Evolutionary conservation across 2,329 filamentous ascomycete genomes (phyloP).

Genomic region (Pyrenophora graminea): DNA sequence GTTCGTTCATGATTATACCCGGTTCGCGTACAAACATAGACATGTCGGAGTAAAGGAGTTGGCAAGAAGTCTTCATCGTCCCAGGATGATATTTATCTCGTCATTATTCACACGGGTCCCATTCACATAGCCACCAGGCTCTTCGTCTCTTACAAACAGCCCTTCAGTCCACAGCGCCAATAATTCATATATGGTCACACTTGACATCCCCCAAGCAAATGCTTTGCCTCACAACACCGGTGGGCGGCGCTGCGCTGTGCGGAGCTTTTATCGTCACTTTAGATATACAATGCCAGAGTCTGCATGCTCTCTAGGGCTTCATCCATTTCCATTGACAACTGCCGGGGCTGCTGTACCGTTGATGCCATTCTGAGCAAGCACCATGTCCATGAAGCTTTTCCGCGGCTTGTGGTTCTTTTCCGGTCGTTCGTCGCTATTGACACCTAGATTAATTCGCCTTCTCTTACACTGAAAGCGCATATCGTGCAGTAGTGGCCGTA

Average conservation of each 20-base stretch:
- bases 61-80: too few species aligned
- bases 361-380: constrained; percentile 31
- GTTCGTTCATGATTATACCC: too few species aligned
- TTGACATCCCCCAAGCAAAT: too few species aligned
- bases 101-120: neutral
- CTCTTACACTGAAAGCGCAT: constrained; percentile 35
- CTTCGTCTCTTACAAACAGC: too few species aligned
- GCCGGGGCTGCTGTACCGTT: constrained; percentile 22
- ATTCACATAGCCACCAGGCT: neutral
- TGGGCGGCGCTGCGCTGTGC: neutral
- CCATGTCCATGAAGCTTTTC: constrained; percentile 46
- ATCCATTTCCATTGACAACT: constrained; percentile 33
- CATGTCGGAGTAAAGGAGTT: too few species aligned
- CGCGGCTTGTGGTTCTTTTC: constrained; percentile 39
- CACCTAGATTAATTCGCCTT: constrained; percentile 31
- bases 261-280: neutral
- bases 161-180: neutral
- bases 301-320: constrained; percentile 12
- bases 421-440: constrained; percentile 19
- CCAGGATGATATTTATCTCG: too few species aligned
- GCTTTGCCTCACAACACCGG: too few species aligned
- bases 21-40: too few species aligned
- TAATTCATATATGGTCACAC: neutral
- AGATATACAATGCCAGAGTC: constrained; percentile 12
- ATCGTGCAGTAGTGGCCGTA: constrained; percentile 36